Conservation (phyloP, 768 basidiomycete species). For the Termitomyces sp. region DNA sequence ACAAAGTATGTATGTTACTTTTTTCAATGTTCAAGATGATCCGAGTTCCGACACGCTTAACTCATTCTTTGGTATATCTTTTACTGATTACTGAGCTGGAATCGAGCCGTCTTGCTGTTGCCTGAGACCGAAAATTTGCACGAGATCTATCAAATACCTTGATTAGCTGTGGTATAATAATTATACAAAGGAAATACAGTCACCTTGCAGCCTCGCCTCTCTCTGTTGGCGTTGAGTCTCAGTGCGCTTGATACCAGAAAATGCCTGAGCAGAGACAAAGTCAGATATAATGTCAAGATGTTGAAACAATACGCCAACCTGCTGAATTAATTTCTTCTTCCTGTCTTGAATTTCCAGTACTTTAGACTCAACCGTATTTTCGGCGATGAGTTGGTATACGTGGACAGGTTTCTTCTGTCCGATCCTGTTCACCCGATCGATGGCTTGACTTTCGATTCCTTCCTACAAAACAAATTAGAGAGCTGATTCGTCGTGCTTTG, state of each 20-base stretch:
- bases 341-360: conserved; percentile 84
- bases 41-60: too few species aligned
- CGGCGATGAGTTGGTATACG: conserved; percentile 87
- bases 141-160: conserved; percentile 38
- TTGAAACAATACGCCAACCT: conserved; percentile 35
- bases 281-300: background rate
- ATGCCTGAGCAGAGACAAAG: conserved; percentile 46
- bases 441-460: conserved; percentile 81
- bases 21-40: too few species aligned
- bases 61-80: too few species aligned
- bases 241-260: conserved; percentile 72
- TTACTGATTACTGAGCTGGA: background rate
- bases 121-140: conserved; percentile 49
- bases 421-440: conserved; percentile 78
- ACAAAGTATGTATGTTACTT: background rate
- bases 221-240: conserved; percentile 74
- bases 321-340: conserved; percentile 74
- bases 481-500: conserved; percentile 3
- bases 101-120: conserved; percentile 4
- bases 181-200: conserved; percentile 7
- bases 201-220: conserved; percentile 79
- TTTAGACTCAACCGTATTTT: conserved; percentile 84
- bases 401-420: conserved; percentile 81
- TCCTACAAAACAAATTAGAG: conserved; percentile 35
- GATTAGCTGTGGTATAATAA: background rate